Evolutionary conservation across 768 basidiomycete genomes (phyloP).

Genomic region (Austroboletus festivus): DNA sequence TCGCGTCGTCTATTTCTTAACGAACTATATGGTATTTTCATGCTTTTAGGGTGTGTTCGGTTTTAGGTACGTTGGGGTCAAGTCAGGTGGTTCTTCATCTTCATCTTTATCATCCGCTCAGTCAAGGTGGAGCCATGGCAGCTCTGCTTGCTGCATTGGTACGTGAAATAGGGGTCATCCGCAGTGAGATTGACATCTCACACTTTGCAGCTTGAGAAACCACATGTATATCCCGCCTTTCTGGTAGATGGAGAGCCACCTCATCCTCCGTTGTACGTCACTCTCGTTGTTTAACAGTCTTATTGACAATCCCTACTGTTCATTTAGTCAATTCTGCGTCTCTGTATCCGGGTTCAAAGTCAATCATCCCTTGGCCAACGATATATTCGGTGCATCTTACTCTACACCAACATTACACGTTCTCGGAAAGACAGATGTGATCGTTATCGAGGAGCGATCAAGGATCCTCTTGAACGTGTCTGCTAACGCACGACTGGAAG

Average conservation of each 20-base stretch:
- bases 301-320: not conserved
- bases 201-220: conserved; percentile 49
- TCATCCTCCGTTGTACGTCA: conserved; percentile 71
- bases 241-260: conserved; percentile 59
- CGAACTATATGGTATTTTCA: no score
- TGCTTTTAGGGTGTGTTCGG: conserved; percentile 66
- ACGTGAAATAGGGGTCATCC: conserved; percentile 20
- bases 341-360: conserved; percentile 71
- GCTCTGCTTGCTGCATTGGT: conserved; percentile 69
- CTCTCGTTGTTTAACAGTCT: not conserved
- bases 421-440: conserved; percentile 71
- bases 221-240: conserved; percentile 53
- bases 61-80: conserved; percentile 52
- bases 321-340: conserved; percentile 64
- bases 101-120: conserved; percentile 23
- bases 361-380: conserved; percentile 42
- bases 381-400: conserved; percentile 50
- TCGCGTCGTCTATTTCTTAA: no score
- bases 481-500: conserved; percentile 58
- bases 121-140: conserved; percentile 79
- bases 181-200: not conserved
- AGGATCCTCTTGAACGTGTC: conserved; percentile 54
- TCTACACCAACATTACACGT: conserved; percentile 76
- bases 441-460: conserved; percentile 71
- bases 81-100: not conserved